A percentile compares a stretch with the other conserved stretches of the same genome.
phyloP scores from a whole-genome alignment of 345 rosid species.

The Zanthoxylum bungeanum region DNA sequence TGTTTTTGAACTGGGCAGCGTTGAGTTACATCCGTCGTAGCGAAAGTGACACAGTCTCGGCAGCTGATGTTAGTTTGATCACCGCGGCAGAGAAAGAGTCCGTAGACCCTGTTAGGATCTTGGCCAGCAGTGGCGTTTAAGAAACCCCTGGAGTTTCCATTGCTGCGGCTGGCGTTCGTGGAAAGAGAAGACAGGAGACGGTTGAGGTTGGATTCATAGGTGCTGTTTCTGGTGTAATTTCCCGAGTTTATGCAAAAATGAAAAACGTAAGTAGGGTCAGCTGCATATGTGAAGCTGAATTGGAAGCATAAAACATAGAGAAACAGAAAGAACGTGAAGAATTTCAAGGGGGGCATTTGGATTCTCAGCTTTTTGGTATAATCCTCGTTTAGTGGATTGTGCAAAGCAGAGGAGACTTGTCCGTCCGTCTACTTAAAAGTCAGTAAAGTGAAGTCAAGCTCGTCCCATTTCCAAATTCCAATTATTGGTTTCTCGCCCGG shows the following conservation, averaged over 20 bases:
- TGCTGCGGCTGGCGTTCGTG: not conserved
- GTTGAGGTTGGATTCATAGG: slow-evolving; percentile 18
- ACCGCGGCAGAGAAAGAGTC: slow-evolving; percentile 20
- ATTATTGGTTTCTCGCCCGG: no score
- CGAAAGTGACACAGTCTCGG: slow-evolving; percentile 2
- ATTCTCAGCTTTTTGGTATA: not conserved
- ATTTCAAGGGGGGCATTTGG: not conserved
- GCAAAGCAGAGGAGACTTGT: no score
- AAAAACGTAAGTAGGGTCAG: not conserved
- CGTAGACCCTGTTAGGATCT: slow-evolving; percentile 8
- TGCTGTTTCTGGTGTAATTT: slow-evolving; percentile 17
- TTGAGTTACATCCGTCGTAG: not conserved
- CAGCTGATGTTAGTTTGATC: not conserved
- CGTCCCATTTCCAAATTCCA: no score
- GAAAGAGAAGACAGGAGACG: slow-evolving; percentile 16
- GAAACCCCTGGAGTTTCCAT: slow-evolving; percentile 9
- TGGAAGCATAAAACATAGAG: not conserved
- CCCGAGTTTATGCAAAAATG: not conserved
- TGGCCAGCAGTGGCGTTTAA: slow-evolving; percentile 3
- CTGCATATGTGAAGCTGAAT: not conserved
- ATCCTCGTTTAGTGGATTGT: no score
- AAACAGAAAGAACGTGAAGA: not conserved
- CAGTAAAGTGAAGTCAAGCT: no score
- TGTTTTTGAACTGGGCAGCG: slow-evolving; percentile 11
- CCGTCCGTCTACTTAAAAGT: no score